Base-by-base conservation (phyloP, 805 yeast genomes). In the Lipomyces mesembrius region DNA sequence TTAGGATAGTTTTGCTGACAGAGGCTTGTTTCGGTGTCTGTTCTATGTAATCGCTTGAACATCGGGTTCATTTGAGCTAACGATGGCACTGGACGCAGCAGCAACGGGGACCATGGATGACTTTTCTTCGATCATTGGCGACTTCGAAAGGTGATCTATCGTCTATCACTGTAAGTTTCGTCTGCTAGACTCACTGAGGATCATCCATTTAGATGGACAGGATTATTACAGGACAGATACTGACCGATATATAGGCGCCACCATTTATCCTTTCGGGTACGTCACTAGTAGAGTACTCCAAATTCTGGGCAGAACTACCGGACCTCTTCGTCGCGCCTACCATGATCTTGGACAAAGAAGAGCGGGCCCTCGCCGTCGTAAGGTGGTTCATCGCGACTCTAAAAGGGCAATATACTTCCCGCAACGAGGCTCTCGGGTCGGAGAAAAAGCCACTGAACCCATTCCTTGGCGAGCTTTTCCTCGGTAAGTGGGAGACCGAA, bases 381-480 rank as follows among this genome's bases (percentile, higher is more conserved):
- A 88, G 83, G 78, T 92, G 98, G 97, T 94, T 92, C 74, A 87
- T 94, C 64, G 88, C 96, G 32, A 92, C 98, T 25, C 83, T 95
- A 73, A 86, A 94, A 77, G 91, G 97, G 32, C 98, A 95, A 80
- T 95, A 94, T 78, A 90, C 97, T 77, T 89, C 96, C 27, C 86
- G 99, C 77, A 91, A 87, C 77, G 98, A 94, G 80, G 84, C 88
- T 62, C 85, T 90, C 84, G 98, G 98, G n/a, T 84, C 91, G 54
- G 99, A 95, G 80, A 95, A 95, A 85, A 95, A 95, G 80, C 98
- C 99, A 8, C 82, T 95, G 77, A 95, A 95, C 77, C 99, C 99
- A 57, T 94, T 95, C 75, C 81, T 95, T 71, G 99, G 99, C 65
- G 99, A 95, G 81, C 82, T 92, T 60, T 95, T 93, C 74, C 90